These are phyloP conservation scores for Lolium rigidum DNA, from an alignment of 176 grass and related monocot genomes.

Conservation along the genomic window DNA sequence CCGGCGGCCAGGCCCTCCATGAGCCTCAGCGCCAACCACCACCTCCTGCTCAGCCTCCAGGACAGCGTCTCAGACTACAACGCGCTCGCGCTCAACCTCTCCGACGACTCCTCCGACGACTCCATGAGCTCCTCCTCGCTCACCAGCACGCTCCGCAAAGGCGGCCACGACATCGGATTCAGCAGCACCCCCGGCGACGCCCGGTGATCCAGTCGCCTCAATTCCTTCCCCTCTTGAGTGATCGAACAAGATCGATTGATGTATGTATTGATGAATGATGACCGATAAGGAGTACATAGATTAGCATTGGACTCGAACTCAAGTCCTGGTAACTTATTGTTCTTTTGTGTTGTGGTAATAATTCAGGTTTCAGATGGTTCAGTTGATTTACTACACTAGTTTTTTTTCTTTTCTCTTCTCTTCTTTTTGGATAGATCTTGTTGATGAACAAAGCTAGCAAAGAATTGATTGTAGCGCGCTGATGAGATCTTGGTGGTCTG, in stretches of 20 bases:
- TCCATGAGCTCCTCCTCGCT: conserved; percentile 73
- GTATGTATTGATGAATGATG: conserved; percentile 54
- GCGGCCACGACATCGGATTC: conserved; percentile 57
- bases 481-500: background rate
- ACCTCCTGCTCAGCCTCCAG: conserved; percentile 82
- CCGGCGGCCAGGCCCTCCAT: conserved; percentile 69
- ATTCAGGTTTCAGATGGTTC: conserved; percentile 48
- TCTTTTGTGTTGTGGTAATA: conserved; percentile 30
- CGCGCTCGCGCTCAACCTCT: conserved; percentile 66
- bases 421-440: background rate
- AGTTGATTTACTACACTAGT: background rate
- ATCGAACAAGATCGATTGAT: conserved; percentile 4
- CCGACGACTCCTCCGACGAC: conserved; percentile 49
- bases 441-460: background rate
- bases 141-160: conserved; percentile 59
- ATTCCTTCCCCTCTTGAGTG: conserved; percentile 6
- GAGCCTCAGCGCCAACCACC: conserved; percentile 88
- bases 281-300: conserved; percentile 54
- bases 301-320: conserved; percentile 38
- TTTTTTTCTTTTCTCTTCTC: background rate
- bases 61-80: conserved; percentile 97
- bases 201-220: conserved; percentile 31
- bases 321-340: conserved; percentile 38
- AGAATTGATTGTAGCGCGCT: background rate
- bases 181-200: conserved; percentile 40